phyloP scores from a whole-genome alignment of 495 filamentous ascomycete genomes.

The Xylaria venustula region DNA sequence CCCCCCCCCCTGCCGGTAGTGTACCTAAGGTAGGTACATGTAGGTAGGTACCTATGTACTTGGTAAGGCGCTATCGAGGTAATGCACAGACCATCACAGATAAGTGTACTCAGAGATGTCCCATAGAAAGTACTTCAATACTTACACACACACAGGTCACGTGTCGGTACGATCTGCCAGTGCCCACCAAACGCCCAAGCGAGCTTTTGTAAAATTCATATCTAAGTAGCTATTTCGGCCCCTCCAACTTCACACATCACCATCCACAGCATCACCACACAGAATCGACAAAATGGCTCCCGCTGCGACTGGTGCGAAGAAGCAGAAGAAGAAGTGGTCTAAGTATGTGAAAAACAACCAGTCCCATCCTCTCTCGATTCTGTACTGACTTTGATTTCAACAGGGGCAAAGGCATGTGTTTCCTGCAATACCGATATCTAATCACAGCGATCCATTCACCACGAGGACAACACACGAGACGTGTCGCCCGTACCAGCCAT shows the following conservation, averaged over 20 bases:
- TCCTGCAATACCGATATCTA: conserved; percentile 2
- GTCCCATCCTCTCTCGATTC: neutral
- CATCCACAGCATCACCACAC: conserved; percentile 44
- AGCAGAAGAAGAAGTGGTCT: conserved; percentile 99
- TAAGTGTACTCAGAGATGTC: too few species aligned
- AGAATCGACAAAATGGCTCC: conserved; percentile 61
- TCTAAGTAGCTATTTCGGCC: conserved; percentile 22
- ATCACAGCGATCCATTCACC: neutral
- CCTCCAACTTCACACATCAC: conserved; percentile 34
- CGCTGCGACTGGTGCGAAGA: conserved; percentile 85
- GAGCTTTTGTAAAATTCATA: conserved; percentile 33
- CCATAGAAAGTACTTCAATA: neutral
- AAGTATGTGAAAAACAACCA: conserved; percentile 55
- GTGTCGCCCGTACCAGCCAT: neutral
- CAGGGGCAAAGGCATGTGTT: conserved; percentile 32
- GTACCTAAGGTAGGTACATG: too few species aligned
- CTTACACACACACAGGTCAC: conserved; percentile 6
- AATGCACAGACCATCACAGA: too few species aligned
- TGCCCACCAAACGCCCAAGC: conserved; percentile 22
- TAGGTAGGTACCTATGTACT: too few species aligned
- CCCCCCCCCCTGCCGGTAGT: too few species aligned
- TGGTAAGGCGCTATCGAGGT: too few species aligned
- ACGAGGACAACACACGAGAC: conserved; percentile 12
- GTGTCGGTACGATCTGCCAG: conserved; percentile 3
- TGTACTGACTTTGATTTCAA: conserved; percentile 23